Conservation (phyloP, 805 yeast species). For the Teunomyces lycoperdinae region DNA sequence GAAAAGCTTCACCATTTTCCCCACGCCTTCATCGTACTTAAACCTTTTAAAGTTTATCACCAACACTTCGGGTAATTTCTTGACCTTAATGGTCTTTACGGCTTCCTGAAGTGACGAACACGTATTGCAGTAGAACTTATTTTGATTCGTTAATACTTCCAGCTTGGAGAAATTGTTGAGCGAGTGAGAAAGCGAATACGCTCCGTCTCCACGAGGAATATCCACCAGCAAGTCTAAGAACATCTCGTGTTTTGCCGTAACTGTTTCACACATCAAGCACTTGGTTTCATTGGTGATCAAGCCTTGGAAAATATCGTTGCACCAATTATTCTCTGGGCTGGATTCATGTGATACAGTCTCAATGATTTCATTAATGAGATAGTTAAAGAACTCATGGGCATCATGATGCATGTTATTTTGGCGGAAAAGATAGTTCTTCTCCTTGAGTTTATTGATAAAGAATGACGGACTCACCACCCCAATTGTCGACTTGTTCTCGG, state of each 20-base stretch:
- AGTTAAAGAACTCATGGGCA: slow-evolving; percentile 95
- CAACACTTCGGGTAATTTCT: slow-evolving; percentile 70
- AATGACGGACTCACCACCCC: slow-evolving; percentile 85
- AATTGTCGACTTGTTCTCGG: slow-evolving; percentile 61
- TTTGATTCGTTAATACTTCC: slow-evolving; percentile 81
- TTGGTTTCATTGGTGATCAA: slow-evolving; percentile 80
- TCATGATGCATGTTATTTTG: slow-evolving; percentile 93
- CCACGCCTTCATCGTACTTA: slow-evolving; percentile 81
- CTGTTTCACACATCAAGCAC: slow-evolving; percentile 84
- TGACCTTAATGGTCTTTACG: slow-evolving; percentile 79
- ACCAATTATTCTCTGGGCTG: slow-evolving; percentile 41
- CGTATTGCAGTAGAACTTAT: slow-evolving; percentile 89
- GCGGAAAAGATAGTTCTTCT: slow-evolving; percentile 80
- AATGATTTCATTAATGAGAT: slow-evolving; percentile 63
- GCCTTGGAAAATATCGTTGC: slow-evolving; percentile 81
- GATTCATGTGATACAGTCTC: slow-evolving; percentile 53
- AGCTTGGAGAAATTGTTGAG: slow-evolving; percentile 78
- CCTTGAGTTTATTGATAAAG: slow-evolving; percentile 72
- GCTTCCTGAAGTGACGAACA: slow-evolving; percentile 94
- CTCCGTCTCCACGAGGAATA: slow-evolving; percentile 57
- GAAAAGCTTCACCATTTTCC: slow-evolving; percentile 80
- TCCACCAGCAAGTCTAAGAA: slow-evolving; percentile 87
- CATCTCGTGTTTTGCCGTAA: slow-evolving; percentile 77
- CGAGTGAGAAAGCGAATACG: slow-evolving; percentile 70
- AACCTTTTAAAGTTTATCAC: slow-evolving; percentile 88